These are phyloP conservation scores for Trichoderma polysporum DNA, from an alignment of 2,329 filamentous ascomycete species.

Conservation along the genomic window DNA sequence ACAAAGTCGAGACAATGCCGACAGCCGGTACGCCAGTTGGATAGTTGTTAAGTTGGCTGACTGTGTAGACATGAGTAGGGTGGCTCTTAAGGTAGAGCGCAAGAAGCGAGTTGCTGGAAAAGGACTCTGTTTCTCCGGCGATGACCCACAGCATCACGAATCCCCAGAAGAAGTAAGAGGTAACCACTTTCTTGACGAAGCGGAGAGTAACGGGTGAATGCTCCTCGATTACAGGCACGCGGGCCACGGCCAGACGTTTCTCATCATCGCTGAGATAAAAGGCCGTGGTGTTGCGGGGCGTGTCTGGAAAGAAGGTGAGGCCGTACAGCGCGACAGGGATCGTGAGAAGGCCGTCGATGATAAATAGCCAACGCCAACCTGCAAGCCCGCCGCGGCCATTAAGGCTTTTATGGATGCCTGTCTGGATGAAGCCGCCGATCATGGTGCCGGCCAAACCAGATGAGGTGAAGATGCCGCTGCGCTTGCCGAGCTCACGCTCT, in stretches of 20 bases:
- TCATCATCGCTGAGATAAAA: slow-evolving; percentile 47
- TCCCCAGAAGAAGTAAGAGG: slow-evolving; percentile 64
- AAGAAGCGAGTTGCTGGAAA: slow-evolving; percentile 62
- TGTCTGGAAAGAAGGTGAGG: slow-evolving; percentile 41
- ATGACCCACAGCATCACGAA: slow-evolving; percentile 68
- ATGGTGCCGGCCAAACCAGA: slow-evolving; percentile 58
- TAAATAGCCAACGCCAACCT: slow-evolving; percentile 70
- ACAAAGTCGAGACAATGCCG: slow-evolving; percentile 60
- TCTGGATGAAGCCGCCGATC: slow-evolving; percentile 56
- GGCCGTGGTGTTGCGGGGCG: slow-evolving; percentile 46
- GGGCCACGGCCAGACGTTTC: slow-evolving; percentile 42
- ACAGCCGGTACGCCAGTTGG: slow-evolving; percentile 57
- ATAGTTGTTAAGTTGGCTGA: slow-evolving; percentile 56
- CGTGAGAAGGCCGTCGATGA: slow-evolving; percentile 61
- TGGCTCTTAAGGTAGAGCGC: slow-evolving; percentile 51
- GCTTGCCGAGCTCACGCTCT: slow-evolving; percentile 59
- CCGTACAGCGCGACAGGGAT: slow-evolving; percentile 38
- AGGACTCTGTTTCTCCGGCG: slow-evolving; percentile 69
- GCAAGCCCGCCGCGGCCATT: slow-evolving; percentile 52
- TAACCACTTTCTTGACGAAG: slow-evolving; percentile 56
- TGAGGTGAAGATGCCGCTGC: slow-evolving; percentile 62
- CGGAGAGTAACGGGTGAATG: slow-evolving; percentile 45
- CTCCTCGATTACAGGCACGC: slow-evolving; percentile 41
- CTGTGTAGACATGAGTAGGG: slow-evolving; percentile 43
- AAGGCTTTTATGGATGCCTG: slow-evolving; percentile 55